Evolutionary conservation across 805 yeast genomes (phyloP), one percentile per base, ranked within the genome.

Genomic region (Myxozyma melibiosi): DNA sequence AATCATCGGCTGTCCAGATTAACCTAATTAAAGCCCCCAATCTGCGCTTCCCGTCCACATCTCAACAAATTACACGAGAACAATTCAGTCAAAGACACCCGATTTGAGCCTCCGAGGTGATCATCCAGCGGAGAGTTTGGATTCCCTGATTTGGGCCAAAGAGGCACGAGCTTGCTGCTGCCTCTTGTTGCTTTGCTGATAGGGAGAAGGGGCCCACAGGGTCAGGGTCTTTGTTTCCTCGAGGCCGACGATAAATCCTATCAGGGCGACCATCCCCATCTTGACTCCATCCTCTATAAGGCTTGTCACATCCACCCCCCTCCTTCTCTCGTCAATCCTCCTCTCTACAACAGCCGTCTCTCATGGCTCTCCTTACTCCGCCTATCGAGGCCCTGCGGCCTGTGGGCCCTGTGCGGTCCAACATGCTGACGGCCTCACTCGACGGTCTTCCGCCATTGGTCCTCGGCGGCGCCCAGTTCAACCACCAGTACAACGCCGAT

Each of bases 381-480:
- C 60, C 60, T 34, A 24, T 51, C 31, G 61, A 53, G 54, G 40
- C 41, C 20, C 52, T 34, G 25, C 58, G 35, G 14, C 18, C 45
- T 2, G 35, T 55, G 4, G 61, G 61, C 8, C 52, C 57, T 1
- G 52, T 58, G 1, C 25, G 55, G 28, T 51, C 57, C 2, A 31
- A n/a, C 44, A 6, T 14, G 13, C 47, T 25, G 34, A 55, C 63
- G 14, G 35, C 37, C 8, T 33, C 58, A 4, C 63, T 60, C 40
- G 62, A 48, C 51, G 64, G 62, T 28, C 55, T 63, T 24, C 65
- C 66, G 11, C 84, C 85, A 0, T 71, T 91, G 48, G 75, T 90
- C 14, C 74, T 90, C 2, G 98, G 98, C 0, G 97, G 96, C 1
- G 96, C 96, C 0, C 87, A 87, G 3, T 84, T 90, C 77, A 90